Base-by-base conservation (phyloP, 176 grass and related monocot species). In the Carex littledalei region DNA sequence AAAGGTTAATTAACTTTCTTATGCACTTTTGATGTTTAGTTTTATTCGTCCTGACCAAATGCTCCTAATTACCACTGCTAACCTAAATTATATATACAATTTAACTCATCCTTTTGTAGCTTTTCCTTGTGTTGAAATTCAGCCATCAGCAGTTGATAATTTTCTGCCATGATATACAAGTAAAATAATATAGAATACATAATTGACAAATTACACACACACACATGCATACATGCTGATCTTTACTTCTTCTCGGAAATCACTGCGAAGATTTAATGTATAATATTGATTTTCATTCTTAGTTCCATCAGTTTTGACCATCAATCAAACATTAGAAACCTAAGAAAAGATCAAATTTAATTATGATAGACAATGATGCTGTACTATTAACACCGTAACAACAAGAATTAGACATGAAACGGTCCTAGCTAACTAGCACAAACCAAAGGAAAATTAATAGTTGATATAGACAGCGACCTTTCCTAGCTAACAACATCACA, bases 1-100 rank as follows among this genome's bases (percentile, higher is more conserved):
- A 83, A 83, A 66, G 62, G 74, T 34, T 78, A 57, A 78, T 78
- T 78, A 78, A 83, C 43, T 67, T 83, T 83, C 79, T 49, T 63
- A 43, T 64, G 79, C 58, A n/a, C 74, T 78, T 78, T 78, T 78
- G 14, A 16, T 78, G 74, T 32, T 54, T 57, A 78, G 6, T 54
- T 78, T 78, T 54, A 54, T 76, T 52, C 21, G 2, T 76, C 65
- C 47, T 78, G 74, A 16, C 47, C 21, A 54, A 54, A 76, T 31
- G 74, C 24, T 54, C 45, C 43, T 26, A 11, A 50, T 50, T 52
- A 49, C n/a, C 20, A 52, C 47, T 53, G n/a, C 11, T 34, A 57
- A 78, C 22, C 13, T 57, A 56, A 54, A 26, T 78, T 18, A 47
- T 34, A 47, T 72, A 2, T 2, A n/a, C n/a, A n/a, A 72, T 72